Base-by-base conservation (phyloP, 768 basidiomycete species). In the Asterophora lycoperdoides region DNA sequence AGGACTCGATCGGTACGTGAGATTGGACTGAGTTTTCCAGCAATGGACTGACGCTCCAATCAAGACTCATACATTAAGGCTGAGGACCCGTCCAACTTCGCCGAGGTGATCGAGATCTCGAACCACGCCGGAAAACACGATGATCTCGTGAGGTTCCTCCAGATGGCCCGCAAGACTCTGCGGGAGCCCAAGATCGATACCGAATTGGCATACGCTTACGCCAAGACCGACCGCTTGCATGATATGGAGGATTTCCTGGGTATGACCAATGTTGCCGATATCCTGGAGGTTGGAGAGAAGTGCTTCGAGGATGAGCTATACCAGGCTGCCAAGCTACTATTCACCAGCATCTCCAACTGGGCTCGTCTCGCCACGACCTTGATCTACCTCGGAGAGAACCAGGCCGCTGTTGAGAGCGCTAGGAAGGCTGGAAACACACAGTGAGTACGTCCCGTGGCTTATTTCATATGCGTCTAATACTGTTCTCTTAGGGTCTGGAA, bases 201-300 rank as follows among this genome's bases (percentile, higher is more conserved):
- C 8, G 94, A 98, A 70, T 74, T 99, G 29, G 95, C 96, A 10
- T 96, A 97, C 64, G 91, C 96, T 4, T 99, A 98, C 64, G 96
- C 96, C 17, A 97, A 96, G 76, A 93, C 86, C 29, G 96, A 98
- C 63, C 85, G 96, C 44, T 71, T 99, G 11, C 95, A 98, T 64
- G 96, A 99, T 63, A 98, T 98, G 96, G 96, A 99, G 62, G 96
- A 99, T 71, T 99, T 99, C 81, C 73, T 99, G 56, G 79, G 79
- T 18, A 95, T 97, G 89, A 99, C 96, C 37, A 99, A 99, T 56
- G 96, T 99, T 40, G 96, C 96, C 5, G 96, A 99, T 62, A 76
- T 97, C 43, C 77, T 99, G 17, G 89, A 91, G 56, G 96, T 98
- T 46, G 96, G 96, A 66, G 96, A 99, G 76, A 97, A 98, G 68